phyloP scores from a whole-genome alignment of 2,329 filamentous ascomycete genomes.

The Diaporthe australafricana region DNA sequence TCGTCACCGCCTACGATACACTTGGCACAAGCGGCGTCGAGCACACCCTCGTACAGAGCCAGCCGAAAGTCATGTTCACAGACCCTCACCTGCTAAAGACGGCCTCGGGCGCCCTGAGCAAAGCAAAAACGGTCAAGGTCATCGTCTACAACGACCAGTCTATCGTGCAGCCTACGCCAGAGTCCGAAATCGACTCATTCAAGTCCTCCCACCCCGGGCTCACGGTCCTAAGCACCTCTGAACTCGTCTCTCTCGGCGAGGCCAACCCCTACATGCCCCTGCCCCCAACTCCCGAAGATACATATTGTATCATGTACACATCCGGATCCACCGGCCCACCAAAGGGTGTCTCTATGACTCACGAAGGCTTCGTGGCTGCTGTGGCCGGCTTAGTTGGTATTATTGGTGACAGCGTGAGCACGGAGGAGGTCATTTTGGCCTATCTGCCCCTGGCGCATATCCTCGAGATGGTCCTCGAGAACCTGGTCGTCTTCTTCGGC shows the following conservation, averaged over 20 bases:
- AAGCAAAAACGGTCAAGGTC: conserved; percentile 65
- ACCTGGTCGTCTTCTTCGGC: conserved; percentile 88
- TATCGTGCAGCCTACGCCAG: conserved; percentile 60
- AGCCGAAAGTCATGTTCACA: conserved; percentile 85
- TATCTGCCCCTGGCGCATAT: conserved; percentile 97
- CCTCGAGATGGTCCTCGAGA: conserved; percentile 96
- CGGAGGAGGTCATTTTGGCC: conserved; percentile 83
- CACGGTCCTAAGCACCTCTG: conserved; percentile 64
- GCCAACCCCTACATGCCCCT: conserved; percentile 78
- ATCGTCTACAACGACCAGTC: conserved; percentile 72
- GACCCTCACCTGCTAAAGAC: conserved; percentile 82
- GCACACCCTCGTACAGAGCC: conserved; percentile 86
- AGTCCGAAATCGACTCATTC: conserved; percentile 66
- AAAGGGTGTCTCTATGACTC: conserved; percentile 88
- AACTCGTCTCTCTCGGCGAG: conserved; percentile 68
- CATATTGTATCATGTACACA: conserved; percentile 89
- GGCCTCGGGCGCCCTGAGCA: conserved; percentile 66
- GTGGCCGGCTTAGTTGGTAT: conserved; percentile 84
- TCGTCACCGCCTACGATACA: conserved; percentile 96
- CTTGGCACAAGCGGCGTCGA: conserved; percentile 86
- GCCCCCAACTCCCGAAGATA: conserved; percentile 78
- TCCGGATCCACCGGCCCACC: conserved; percentile 90
- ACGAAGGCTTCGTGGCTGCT: conserved; percentile 83
- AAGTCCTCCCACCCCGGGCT: conserved; percentile 66
- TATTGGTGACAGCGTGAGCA: conserved; percentile 81